These are phyloP conservation scores for Diutina neorugosa DNA, from an alignment of 1,139 yeast genomes.

Conservation along the genomic window DNA sequence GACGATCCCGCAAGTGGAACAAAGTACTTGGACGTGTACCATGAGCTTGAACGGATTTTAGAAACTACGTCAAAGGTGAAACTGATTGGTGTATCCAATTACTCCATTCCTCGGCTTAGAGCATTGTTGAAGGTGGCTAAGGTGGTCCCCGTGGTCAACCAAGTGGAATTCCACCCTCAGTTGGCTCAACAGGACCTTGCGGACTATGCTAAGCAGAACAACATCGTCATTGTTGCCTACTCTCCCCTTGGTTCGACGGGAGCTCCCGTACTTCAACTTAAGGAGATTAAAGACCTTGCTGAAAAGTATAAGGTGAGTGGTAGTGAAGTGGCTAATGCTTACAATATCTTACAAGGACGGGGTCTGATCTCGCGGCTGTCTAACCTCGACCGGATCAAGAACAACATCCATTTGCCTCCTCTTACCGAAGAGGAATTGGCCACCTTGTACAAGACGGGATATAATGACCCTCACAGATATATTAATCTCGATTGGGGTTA, in stretches of 20 bases:
- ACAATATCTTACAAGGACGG: constrained; percentile 25
- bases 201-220: constrained; percentile 15
- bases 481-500: constrained; percentile 25
- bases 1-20: constrained; percentile 27
- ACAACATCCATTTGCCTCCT: constrained; percentile 20
- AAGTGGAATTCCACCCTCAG: constrained; percentile 27
- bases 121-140: constrained; percentile 15
- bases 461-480: constrained; percentile 26
- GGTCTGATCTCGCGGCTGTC: constrained; percentile 24
- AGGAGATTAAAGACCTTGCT: constrained; percentile 20
- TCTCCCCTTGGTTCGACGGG: constrained; percentile 28
- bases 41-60: constrained; percentile 31
- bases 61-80: constrained; percentile 18
- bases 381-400: constrained; percentile 24
- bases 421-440: constrained; percentile 31
- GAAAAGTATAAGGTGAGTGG: constrained; percentile 19
- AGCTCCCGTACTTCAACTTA: constrained; percentile 24
- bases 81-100: constrained; percentile 24
- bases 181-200: constrained; percentile 25
- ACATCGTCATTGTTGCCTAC: constrained; percentile 19
- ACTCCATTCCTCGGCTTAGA: constrained; percentile 17
- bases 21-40: constrained; percentile 36
- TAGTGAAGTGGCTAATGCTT: constrained; percentile 25
- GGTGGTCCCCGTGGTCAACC: constrained; percentile 21
- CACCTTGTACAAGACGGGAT: constrained; percentile 31